phyloP scores from a whole-genome alignment of 129 eudicot genomes.

The Flaveria brownii region DNA sequence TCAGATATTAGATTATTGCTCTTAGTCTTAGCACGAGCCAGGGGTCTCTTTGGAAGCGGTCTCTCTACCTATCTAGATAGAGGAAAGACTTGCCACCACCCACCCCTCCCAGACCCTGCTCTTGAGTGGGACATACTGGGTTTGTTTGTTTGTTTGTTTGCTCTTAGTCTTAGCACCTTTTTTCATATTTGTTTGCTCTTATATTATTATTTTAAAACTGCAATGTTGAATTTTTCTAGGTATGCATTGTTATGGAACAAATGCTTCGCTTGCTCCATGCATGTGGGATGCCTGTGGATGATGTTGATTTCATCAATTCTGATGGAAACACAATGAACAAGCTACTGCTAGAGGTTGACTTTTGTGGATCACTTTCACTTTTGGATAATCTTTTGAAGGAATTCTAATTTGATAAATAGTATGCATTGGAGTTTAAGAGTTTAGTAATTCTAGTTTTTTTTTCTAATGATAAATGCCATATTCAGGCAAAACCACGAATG shows the following conservation, averaged over 20 bases:
- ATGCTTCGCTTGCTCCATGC: conserved; percentile 94
- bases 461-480: neutral
- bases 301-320: conserved; percentile 94
- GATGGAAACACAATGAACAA: conserved; percentile 96
- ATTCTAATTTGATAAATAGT: neutral
- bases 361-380: neutral
- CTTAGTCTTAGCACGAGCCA: neutral
- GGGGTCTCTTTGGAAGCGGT: no score
- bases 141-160: no score
- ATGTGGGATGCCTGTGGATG: conserved; percentile 90
- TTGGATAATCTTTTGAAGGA: conserved; percentile 3
- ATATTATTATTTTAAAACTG: neutral
- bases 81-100: no score
- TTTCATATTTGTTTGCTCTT: conserved; percentile 8
- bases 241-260: conserved; percentile 94
- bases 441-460: neutral
- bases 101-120: no score
- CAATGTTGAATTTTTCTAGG: conserved; percentile 42
- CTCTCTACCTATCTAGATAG: no score
- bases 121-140: no score
- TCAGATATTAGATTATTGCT: neutral
- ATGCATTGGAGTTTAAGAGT: neutral
- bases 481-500: conserved; percentile 93
- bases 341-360: conserved; percentile 71
- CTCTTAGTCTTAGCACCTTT: neutral